These are phyloP conservation scores for Kodamaea lidongshanica DNA, from an alignment of 805 yeast genomes.

Conservation along the genomic window DNA sequence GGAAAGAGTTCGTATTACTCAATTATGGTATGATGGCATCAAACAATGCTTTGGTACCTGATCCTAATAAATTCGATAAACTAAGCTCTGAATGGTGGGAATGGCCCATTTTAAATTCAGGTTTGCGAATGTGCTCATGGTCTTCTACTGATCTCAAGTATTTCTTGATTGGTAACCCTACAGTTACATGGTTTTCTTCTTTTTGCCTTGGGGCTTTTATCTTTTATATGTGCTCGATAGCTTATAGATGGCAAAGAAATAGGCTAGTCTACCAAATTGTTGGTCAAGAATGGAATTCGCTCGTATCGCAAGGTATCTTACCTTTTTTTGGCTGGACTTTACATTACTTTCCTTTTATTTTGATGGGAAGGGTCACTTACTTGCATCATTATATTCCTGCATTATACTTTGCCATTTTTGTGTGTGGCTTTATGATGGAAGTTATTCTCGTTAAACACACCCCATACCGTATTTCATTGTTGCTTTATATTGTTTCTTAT, in stretches of 20 bases:
- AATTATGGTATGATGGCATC: constrained; percentile 81
- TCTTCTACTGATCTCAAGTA: constrained; percentile 48
- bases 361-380: constrained; percentile 41
- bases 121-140: constrained; percentile 78
- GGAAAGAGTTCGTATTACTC: constrained; percentile 63
- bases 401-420: constrained; percentile 27
- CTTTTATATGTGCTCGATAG: constrained; percentile 14
- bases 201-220: constrained; percentile 18
- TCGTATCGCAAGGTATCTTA: constrained; percentile 26
- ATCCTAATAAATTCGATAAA: constrained; percentile 61
- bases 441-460: constrained; percentile 14
- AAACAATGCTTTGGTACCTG: constrained; percentile 77
- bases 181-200: constrained; percentile 58
- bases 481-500: constrained; percentile 43
- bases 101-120: constrained; percentile 68
- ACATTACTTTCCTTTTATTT: constrained; percentile 35
- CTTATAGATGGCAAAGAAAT: constrained; percentile 32
- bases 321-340: constrained; percentile 37
- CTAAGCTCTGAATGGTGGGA: constrained; percentile 77
- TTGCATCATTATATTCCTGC: constrained; percentile 43
- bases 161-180: constrained; percentile 68
- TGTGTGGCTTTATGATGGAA: constrained; percentile 19
- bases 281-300: constrained; percentile 22
- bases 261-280: constrained; percentile 15
- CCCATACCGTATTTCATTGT: constrained; percentile 10